Percentiles rank a stretch among this genome's conserved stretches.
Conservation (phyloP, 164 flowering plant species). For the Cinnamomum chago region DNA sequence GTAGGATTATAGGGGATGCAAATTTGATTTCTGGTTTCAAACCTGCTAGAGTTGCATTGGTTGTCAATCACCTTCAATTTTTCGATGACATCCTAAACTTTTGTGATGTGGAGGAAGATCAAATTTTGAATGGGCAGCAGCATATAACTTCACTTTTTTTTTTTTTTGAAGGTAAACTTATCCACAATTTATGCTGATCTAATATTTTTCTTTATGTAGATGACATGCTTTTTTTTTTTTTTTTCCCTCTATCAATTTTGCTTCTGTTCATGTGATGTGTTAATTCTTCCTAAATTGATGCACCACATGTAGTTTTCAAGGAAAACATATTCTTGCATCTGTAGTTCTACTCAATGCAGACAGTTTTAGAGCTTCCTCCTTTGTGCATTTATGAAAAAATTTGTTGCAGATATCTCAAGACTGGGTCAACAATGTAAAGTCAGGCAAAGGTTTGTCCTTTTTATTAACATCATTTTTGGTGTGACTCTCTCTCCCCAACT, state of each 20-base stretch:
- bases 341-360: not conserved
- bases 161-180: too few species aligned
- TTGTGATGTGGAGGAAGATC: too few species aligned
- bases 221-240: not conserved
- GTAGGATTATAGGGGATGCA: too few species aligned
- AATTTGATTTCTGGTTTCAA: too few species aligned
- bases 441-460: slow-evolving; percentile 66
- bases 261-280: not conserved
- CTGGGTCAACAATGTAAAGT: slow-evolving; percentile 79
- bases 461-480: not conserved
- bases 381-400: not conserved
- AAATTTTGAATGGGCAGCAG: too few species aligned
- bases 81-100: too few species aligned
- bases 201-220: not conserved
- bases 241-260: not conserved
- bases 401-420: slow-evolving; percentile 56
- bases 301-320: not conserved
- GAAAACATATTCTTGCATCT: not conserved
- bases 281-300: slow-evolving; percentile 1
- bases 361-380: not conserved
- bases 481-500: not conserved
- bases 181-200: too few species aligned
- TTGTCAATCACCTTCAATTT: too few species aligned
- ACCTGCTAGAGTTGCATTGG: too few species aligned
- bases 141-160: too few species aligned